These are phyloP conservation scores for Spergularia azorica DNA, from an alignment of 179 eudicot genomes.

Conservation along the genomic window DNA sequence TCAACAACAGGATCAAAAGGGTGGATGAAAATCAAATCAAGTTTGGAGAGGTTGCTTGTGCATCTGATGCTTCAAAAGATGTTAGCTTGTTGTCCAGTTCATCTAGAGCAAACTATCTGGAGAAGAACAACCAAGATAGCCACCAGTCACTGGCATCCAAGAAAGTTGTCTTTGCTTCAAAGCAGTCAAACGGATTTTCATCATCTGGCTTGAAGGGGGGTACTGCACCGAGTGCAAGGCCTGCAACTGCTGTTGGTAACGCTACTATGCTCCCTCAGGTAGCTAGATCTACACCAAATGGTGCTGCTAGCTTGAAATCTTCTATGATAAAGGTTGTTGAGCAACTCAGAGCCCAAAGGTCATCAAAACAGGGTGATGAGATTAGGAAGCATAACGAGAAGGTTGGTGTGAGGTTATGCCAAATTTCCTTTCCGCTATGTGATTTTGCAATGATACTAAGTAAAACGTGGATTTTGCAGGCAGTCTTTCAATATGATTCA, in stretches of 20 bases:
- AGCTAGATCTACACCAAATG: slow-evolving; percentile 28
- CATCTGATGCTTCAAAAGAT: slow-evolving; percentile 23
- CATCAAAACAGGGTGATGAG: slow-evolving; percentile 40
- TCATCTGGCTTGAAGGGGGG: slow-evolving; percentile 33
- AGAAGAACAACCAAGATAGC: slow-evolving; percentile 8
- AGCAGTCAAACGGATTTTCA: slow-evolving; percentile 31
- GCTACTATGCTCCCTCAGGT: slow-evolving; percentile 29
- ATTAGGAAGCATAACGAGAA: slow-evolving; percentile 41
- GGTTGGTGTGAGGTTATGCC: slow-evolving; percentile 41
- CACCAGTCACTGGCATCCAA: slow-evolving; percentile 24
- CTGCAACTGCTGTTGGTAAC: slow-evolving; percentile 31
- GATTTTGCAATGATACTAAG: slow-evolving; percentile 9
- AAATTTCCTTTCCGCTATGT: slow-evolving; percentile 2
- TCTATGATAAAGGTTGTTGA: slow-evolving; percentile 61
- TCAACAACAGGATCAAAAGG: slow-evolving; percentile 16
- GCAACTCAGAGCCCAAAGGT: slow-evolving; percentile 46
- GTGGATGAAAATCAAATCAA: slow-evolving; percentile 20
- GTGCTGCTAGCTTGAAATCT: slow-evolving; percentile 46
- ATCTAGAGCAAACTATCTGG: slow-evolving; percentile 26
- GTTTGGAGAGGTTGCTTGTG: slow-evolving; percentile 22
- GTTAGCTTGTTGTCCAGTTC: slow-evolving; percentile 25
- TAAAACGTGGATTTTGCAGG: slow-evolving; percentile 17
- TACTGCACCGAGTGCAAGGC: slow-evolving; percentile 26
- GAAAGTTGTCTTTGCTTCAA: slow-evolving; percentile 31
- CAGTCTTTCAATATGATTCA: slow-evolving; percentile 44